Conservation (phyloP, 2,329 filamentous ascomycete species). For the Phyllosticta citribraziliensis region DNA sequence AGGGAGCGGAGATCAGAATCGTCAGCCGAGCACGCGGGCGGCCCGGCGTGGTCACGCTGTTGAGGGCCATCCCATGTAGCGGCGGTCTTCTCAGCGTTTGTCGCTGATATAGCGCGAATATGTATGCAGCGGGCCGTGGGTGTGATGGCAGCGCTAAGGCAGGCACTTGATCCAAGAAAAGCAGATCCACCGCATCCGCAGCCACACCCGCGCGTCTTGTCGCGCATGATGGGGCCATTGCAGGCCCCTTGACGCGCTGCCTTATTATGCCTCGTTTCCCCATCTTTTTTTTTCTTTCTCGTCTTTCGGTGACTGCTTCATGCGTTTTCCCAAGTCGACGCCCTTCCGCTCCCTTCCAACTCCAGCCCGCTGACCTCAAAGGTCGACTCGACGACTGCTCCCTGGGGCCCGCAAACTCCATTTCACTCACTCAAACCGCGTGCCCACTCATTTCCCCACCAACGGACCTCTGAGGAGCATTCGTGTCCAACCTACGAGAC, state of each 20-base stretch:
- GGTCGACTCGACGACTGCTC: background rate
- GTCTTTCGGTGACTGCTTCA: background rate
- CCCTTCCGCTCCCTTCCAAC: background rate
- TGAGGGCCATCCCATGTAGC: background rate
- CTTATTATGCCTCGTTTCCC: background rate
- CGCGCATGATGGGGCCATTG: background rate
- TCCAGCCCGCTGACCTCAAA: background rate
- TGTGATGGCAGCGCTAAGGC: background rate
- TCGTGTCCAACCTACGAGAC: background rate
- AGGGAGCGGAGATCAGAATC: background rate
- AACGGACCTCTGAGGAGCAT: background rate
- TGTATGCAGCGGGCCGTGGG: background rate
- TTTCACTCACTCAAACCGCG: too few species aligned
- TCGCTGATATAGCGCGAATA: background rate
- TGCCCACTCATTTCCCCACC: too few species aligned
- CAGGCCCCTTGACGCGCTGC: background rate
- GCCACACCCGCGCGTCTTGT: conserved; percentile 5
- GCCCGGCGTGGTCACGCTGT: background rate
- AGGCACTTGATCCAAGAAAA: conserved; percentile 7
- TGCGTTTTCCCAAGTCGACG: background rate
- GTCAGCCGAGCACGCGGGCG: background rate
- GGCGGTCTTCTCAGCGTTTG: background rate
- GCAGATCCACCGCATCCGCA: conserved; percentile 7
- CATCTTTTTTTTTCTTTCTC: background rate
- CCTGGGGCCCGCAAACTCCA: background rate